Evolutionary conservation across 2,329 filamentous ascomycete species (phyloP), one percentile per base, ranked within the genome.

Genomic region (Beauveria bassiana): DNA sequence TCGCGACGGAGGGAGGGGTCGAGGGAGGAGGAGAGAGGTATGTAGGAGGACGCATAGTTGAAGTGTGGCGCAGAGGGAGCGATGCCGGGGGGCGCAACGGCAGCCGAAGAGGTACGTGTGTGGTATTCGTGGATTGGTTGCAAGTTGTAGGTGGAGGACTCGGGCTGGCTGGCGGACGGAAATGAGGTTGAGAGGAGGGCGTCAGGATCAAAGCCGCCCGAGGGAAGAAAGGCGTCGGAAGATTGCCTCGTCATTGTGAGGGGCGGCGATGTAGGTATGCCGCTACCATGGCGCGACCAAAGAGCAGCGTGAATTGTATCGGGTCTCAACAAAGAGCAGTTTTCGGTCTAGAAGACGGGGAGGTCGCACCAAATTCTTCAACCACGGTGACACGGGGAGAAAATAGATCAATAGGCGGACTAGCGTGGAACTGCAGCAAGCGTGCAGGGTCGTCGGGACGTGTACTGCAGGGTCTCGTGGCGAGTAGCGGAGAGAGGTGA

Each of bases 201-300:
- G 46, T 72, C 71, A 66, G 68, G 69, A 53, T 77, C 75, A 63
- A 70, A 66, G 57, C 70, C 71, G 64, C 74, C 73, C 52, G 72
- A 72, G 12, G 77, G 75, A 66, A 77, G 69, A 68, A 78, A 78
- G 31, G 77, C 75, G 65, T 79, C 75, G 62, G 74, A 70, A 40
- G 73, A 72, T 40, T 77, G 62, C 64, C 73, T 78, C 64, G 73
- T 71, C 76, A 79, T 79, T 28, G 31, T 59, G 55, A 49, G 46
- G 60, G 38, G 51, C 59, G 45, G 43, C 45, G 50, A 22, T 42
- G 22, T 34, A 43, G 20, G 46, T 38, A 49, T 43, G 22, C 60
- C 14, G 49, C n/a, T 61, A 54, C 49, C 60, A 62, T 62, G 53
- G 53, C 60, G 38, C 53, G 50, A 62, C 26, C 38, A 42, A 43